These are phyloP conservation scores for Steccherinum ochraceum DNA, from an alignment of 768 basidiomycete genomes.

Conservation along the genomic window DNA sequence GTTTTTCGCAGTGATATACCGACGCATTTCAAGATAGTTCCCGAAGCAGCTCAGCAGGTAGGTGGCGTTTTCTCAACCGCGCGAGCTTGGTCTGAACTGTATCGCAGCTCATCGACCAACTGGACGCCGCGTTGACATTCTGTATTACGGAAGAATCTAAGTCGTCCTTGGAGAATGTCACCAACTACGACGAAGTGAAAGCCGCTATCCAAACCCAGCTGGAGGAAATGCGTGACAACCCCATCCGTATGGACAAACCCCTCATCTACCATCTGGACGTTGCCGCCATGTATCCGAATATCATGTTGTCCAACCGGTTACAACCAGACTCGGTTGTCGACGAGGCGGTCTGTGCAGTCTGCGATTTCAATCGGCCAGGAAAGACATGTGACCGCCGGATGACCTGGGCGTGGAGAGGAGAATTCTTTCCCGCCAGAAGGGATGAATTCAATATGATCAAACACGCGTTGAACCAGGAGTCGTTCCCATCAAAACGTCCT, in stretches of 20 bases:
- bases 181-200: conserved; percentile 93
- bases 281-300: conserved; percentile 99
- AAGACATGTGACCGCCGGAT: conserved; percentile 91
- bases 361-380: conserved; percentile 95
- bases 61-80: not conserved
- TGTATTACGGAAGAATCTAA: conserved; percentile 84
- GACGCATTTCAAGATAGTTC: conserved; percentile 92
- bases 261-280: conserved; percentile 99
- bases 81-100: not conserved
- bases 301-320: conserved; percentile 99
- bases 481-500: conserved; percentile 76
- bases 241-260: conserved; percentile 82
- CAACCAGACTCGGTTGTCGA: conserved; percentile 98
- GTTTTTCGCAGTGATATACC: conserved; percentile 96
- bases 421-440: conserved; percentile 94
- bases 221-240: conserved; percentile 87
- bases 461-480: conserved; percentile 92
- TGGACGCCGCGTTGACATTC: conserved; percentile 89
- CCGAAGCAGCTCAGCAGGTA: conserved; percentile 79
- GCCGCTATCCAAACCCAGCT: conserved; percentile 67
- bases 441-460: conserved; percentile 99
- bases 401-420: conserved; percentile 98
- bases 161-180: conserved; percentile 72
- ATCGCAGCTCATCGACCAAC: conserved; percentile 80
- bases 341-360: conserved; percentile 94